Conservation (phyloP, 306 rosid species). For the Cucurbita argyrosperma region DNA sequence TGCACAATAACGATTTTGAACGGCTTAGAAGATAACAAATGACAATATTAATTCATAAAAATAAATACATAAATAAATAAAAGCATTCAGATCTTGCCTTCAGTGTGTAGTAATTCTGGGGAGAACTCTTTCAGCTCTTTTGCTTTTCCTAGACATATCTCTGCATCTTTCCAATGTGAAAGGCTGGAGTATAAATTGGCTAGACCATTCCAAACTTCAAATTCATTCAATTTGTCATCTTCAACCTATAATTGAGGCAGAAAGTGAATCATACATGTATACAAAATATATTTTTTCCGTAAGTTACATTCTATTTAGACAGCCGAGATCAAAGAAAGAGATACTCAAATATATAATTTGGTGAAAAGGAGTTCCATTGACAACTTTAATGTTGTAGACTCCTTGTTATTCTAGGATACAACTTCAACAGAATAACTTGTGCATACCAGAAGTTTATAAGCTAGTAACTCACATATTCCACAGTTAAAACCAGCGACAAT, state of each 20-base stretch:
- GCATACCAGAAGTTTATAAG: not conserved
- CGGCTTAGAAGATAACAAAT: not conserved
- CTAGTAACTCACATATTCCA: not conserved
- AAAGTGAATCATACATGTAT: not conserved
- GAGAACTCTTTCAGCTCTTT: conserved; percentile 49
- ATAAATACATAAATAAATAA: not conserved
- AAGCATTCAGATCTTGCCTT: conserved; percentile 49
- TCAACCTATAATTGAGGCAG: conserved; percentile 29
- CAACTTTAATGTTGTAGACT: not conserved
- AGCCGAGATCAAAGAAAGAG: not conserved
- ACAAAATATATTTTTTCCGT: not conserved
- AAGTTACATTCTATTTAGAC: not conserved
- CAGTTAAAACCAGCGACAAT: not conserved
- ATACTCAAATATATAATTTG: not conserved
- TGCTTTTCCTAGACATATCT: conserved; percentile 78
- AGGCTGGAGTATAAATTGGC: conserved; percentile 80
- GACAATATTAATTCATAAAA: not conserved
- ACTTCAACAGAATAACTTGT: not conserved
- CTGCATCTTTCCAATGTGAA: conserved; percentile 88
- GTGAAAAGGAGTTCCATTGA: not conserved
- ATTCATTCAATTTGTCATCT: conserved; percentile 58
- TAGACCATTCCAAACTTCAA: conserved; percentile 89
- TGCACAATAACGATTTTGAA: not conserved
- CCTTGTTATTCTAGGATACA: not conserved
- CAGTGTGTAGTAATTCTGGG: conserved; percentile 41